Base-by-base conservation (phyloP, 176 grass and related monocot genomes). In the Cenchrus purpureus region DNA sequence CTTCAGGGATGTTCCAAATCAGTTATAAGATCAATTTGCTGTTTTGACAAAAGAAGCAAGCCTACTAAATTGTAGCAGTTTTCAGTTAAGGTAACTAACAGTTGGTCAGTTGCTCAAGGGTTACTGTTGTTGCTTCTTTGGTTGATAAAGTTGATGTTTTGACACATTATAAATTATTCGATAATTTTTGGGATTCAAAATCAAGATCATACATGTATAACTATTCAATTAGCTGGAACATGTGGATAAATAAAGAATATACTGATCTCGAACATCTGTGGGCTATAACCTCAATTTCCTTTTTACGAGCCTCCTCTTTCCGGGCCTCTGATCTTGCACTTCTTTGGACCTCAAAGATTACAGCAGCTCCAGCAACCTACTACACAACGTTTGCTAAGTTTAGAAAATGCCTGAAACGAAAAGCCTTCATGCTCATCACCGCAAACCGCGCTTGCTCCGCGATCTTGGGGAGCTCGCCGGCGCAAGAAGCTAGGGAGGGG, bases 261-360 rank as follows among this genome's bases (percentile, higher is more conserved):
- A 42, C 4, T 40, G 4, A 25, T 61, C 19, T 45, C 25, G 37
- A 40, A 40, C 37, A 40, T 40, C 0, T 40, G 37, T 57, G 37
- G 34, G 68, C 15, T 79, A n/a, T 83, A 82, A 94, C 92, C 89
- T 94, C 89, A 52, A 94, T 81, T 91, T 94, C 92, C 46, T 78
- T 85, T 66, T 54, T 94, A 9, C 89, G 86, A 31, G 82, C 74
- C 65, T 89, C 89, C 86, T 94, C 92, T 64, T 94, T 94, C 44
- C 89, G 74, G 53, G 84, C 76, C 70, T 94, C 92, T 12, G 92
- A 94, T 40, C 89, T 88, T 74, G 92, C 89, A 85, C 89, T 91
- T 91, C 92, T 91, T 87, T 94, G 92, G 71, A 94, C 92, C 81
- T 94, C 89, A 89, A 85, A 94, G 37, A 91, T 89, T 31, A 94